phyloP scores from a whole-genome alignment of 768 basidiomycete species.

The Lepiota venenata region DNA sequence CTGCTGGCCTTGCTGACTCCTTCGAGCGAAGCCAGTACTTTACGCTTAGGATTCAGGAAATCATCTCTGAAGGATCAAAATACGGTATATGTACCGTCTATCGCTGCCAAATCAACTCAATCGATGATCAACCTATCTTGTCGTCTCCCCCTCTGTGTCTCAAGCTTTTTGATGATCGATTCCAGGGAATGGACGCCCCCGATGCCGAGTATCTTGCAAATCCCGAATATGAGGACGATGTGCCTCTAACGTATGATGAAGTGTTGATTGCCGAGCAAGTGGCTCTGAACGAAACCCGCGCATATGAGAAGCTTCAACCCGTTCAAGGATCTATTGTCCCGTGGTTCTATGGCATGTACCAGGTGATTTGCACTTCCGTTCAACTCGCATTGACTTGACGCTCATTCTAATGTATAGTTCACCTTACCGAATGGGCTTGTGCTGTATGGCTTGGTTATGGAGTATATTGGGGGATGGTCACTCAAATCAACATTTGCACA shows the following conservation, averaged over 20 bases:
- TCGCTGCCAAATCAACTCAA: conserved; percentile 17
- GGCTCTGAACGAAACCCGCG: conserved; percentile 19
- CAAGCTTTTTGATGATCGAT: conserved; percentile 20
- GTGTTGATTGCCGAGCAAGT: conserved; percentile 16
- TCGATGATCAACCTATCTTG: conserved; percentile 13
- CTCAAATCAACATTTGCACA: conserved; percentile 12
- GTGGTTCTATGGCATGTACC: conserved; percentile 24
- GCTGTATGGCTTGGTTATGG: conserved; percentile 18
- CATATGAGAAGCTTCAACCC: conserved; percentile 21
- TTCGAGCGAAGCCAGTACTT: conserved; percentile 10
- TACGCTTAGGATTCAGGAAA: conserved; percentile 11
- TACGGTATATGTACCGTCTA: conserved; percentile 14
- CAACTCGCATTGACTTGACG: too few species aligned
- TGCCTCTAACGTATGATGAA: conserved; percentile 9
- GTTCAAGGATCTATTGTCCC: conserved; percentile 23
- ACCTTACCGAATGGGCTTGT: conserved; percentile 14
- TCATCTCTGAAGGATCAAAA: conserved; percentile 11
- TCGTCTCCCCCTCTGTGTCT: conserved; percentile 16
- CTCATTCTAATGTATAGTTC: conserved; percentile 10
- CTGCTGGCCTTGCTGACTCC: conserved; percentile 2
- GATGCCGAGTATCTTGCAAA: conserved; percentile 6
- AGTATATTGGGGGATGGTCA: conserved; percentile 14
- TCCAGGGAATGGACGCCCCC: conserved; percentile 14
- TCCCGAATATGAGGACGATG: conserved; percentile 7
- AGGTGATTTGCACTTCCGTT: conserved; percentile 15